Evolutionary conservation across 352 stramenopile species (phyloP).

Genomic region (Thalassiosira livingstoniorum): DNA sequence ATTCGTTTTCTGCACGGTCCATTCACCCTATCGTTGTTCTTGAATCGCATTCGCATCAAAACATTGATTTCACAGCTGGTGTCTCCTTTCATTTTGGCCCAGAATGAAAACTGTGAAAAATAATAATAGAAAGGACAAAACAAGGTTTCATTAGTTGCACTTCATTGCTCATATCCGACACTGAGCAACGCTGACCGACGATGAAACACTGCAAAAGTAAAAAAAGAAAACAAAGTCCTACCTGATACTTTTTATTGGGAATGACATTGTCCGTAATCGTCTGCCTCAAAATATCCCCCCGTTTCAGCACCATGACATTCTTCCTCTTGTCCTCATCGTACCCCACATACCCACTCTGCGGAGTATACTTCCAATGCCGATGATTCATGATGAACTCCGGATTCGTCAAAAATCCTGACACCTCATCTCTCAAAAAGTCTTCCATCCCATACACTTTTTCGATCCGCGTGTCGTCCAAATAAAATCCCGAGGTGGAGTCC

Average conservation of each 20-base stretch:
- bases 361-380: slow-evolving; percentile 10
- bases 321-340: slow-evolving; percentile 20
- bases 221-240: slow-evolving; percentile 32
- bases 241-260: slow-evolving; percentile 20
- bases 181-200: no score
- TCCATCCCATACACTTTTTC: slow-evolving; percentile 11
- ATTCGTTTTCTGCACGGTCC: slow-evolving; percentile 23
- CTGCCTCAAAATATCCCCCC: slow-evolving; percentile 24
- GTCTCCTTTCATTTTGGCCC: slow-evolving; percentile 21
- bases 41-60: slow-evolving; percentile 31
- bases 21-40: slow-evolving; percentile 27
- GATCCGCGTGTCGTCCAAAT: slow-evolving; percentile 39
- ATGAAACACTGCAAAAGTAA: no score
- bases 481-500: slow-evolving; percentile 5
- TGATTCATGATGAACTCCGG: slow-evolving; percentile 33
- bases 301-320: slow-evolving; percentile 17
- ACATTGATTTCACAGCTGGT: no score
- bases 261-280: slow-evolving; percentile 14
- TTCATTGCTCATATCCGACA: no score
- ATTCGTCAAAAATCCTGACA: slow-evolving; percentile 27
- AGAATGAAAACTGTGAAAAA: no score
- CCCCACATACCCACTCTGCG: slow-evolving; percentile 1
- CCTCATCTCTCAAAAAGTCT: neutral
- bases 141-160: no score
- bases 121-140: no score